These are phyloP conservation scores for Coriaria nepalensis DNA, from an alignment of 306 rosid genomes.

Conservation along the genomic window DNA sequence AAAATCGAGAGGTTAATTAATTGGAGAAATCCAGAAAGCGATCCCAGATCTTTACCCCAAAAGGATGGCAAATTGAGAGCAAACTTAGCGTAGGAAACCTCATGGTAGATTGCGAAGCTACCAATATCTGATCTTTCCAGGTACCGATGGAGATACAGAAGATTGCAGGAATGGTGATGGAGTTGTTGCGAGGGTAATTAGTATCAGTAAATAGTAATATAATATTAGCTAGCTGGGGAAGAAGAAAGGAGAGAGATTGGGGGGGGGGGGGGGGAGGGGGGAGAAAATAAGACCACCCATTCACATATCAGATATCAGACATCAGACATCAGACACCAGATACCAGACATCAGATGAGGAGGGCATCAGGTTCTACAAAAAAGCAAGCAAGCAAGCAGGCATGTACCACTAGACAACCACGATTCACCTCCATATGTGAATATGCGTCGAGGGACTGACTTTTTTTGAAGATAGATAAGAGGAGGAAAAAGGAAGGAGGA, in stretches of 20 bases:
- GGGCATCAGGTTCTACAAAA: constrained; percentile 47
- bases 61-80: no score
- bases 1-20: no score
- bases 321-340: no score
- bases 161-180: no score
- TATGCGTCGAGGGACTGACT: constrained; percentile 22
- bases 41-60: no score
- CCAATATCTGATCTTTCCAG: no score
- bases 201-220: no score
- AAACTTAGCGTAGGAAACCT: no score
- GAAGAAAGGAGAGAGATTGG: constrained; percentile 9
- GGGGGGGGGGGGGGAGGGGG: constrained; percentile 11
- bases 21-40: no score
- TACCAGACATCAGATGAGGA: constrained; percentile 49
- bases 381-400: constrained; percentile 11
- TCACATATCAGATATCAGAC: constrained; percentile 45
- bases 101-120: no score
- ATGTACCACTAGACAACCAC: constrained; percentile 29
- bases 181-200: no score
- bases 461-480: not conserved
- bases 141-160: no score
- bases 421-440: constrained; percentile 36
- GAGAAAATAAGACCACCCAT: constrained; percentile 36
- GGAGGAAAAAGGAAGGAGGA: constrained; percentile 1
- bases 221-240: not conserved